phyloP scores from a whole-genome alignment of 2,329 filamentous ascomycete species.

The Paecilomyces sp. region DNA sequence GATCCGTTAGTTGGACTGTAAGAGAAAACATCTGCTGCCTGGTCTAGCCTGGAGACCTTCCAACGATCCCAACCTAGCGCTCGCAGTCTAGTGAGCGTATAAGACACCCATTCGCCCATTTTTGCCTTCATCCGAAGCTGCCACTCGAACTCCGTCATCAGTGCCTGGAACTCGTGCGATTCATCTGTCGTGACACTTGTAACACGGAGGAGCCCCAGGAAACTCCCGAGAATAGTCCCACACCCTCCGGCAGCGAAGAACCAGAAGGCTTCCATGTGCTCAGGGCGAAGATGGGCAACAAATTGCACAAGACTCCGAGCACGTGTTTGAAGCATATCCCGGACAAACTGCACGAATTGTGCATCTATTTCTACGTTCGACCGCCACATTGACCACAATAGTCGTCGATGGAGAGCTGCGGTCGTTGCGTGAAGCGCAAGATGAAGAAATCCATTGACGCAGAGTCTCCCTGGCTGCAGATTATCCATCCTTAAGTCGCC shows the following conservation, averaged over 20 bases:
- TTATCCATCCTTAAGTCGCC: constrained; percentile 3
- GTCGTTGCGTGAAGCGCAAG: constrained; percentile 5
- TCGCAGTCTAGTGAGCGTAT: constrained; percentile 4
- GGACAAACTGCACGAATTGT: constrained; percentile 1
- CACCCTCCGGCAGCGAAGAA: constrained; percentile 1
- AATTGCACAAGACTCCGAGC: constrained; percentile 3
- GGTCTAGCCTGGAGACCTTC: constrained; percentile 1
- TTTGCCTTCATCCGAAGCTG: constrained; percentile 4
- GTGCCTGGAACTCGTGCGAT: constrained; percentile 1
- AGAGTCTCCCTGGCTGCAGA: constrained; percentile 2
- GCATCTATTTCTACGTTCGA: neutral
- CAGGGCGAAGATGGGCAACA: constrained; percentile 2
- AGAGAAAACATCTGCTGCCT: neutral
- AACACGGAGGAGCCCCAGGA: neutral
- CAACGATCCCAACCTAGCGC: constrained; percentile 5
- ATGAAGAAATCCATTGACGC: constrained; percentile 4
- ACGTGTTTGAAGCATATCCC: constrained; percentile 2
- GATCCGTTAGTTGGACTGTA: neutral
- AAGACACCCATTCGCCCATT: constrained; percentile 5
- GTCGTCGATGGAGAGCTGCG: constrained; percentile 3
- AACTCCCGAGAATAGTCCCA: constrained; percentile 1
- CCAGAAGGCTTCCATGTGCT: constrained; percentile 8
- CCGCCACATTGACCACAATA: constrained; percentile 2
- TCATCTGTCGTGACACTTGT: constrained; percentile 4
- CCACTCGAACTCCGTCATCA: constrained; percentile 6